These are phyloP conservation scores for Penicillium diatomitis DNA, from an alignment of 495 filamentous ascomycete species.

Conservation along the genomic window DNA sequence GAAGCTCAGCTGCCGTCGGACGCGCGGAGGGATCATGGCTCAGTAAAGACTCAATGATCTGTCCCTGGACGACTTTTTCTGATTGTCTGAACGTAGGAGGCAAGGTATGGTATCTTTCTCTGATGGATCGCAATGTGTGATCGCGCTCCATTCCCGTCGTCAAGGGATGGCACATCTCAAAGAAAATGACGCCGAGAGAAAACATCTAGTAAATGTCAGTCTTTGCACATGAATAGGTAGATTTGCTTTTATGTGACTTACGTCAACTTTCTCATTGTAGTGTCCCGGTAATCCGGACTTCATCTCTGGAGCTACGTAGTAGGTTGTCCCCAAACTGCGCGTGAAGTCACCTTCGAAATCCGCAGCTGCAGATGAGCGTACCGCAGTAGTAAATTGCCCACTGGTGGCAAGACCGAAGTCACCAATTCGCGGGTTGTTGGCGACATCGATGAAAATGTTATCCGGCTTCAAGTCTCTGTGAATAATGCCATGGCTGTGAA, in stretches of 20 bases:
- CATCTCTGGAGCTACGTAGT: constrained; percentile 92
- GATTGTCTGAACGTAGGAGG: constrained; percentile 67
- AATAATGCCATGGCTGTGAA: constrained; percentile 86
- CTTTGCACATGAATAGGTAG: not conserved
- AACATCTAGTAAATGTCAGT: constrained; percentile 60
- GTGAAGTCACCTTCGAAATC: constrained; percentile 56
- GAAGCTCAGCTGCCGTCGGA: constrained; percentile 75
- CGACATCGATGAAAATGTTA: constrained; percentile 90
- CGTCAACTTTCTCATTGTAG: constrained; percentile 91
- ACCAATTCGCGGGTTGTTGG: constrained; percentile 85
- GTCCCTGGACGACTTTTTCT: constrained; percentile 62
- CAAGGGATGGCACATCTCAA: constrained; percentile 87
- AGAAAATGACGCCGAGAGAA: constrained; percentile 93
- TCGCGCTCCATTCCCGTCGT: constrained; percentile 85
- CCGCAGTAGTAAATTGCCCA: constrained; percentile 58
- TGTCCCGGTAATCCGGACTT: constrained; percentile 57
- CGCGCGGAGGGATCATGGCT: constrained; percentile 72
- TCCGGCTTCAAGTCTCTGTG: constrained; percentile 98
- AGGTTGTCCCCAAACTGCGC: constrained; percentile 84
- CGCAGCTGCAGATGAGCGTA: constrained; percentile 33
- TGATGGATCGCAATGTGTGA: constrained; percentile 58
- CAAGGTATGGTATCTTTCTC: constrained; percentile 56
- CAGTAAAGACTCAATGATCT: constrained; percentile 71
- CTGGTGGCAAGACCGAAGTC: constrained; percentile 94
- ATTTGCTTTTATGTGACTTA: constrained; percentile 28